Conservation (phyloP, 2,329 filamentous ascomycete species). For the Neofusicoccum laricinum region DNA sequence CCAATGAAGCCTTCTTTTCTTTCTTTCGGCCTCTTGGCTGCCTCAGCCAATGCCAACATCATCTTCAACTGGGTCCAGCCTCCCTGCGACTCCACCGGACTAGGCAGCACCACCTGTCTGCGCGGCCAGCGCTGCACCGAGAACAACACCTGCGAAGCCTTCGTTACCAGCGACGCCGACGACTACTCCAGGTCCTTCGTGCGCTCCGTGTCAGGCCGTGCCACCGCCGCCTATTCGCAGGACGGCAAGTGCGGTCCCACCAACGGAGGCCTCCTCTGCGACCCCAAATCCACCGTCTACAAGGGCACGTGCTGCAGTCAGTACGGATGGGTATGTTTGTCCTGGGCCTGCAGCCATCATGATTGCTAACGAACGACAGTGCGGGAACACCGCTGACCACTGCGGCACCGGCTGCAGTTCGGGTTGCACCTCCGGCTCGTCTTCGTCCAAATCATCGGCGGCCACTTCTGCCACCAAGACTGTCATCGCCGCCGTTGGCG, state of each 20-base stretch:
- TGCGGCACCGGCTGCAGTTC: conserved; percentile 37
- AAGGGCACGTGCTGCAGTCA: conserved; percentile 45
- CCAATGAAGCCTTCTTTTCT: conserved; percentile 15
- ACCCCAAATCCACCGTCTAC: conserved; percentile 46
- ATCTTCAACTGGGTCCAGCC: conserved; percentile 48
- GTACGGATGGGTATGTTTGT: conserved; percentile 32
- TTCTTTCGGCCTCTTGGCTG: conserved; percentile 24
- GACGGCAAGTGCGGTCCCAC: conserved; percentile 41
- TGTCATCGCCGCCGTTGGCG: not conserved
- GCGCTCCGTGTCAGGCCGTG: conserved; percentile 23
- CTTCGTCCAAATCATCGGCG: conserved; percentile 7
- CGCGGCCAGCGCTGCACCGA: conserved; percentile 37
- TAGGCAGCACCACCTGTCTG: conserved; percentile 31
- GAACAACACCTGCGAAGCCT: conserved; percentile 26
- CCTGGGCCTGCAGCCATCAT: not conserved
- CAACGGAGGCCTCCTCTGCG: conserved; percentile 39
- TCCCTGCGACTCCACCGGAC: conserved; percentile 34
- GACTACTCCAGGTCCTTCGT: conserved; percentile 27
- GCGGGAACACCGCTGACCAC: conserved; percentile 42
- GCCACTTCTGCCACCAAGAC: conserved; percentile 15
- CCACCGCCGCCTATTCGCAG: conserved; percentile 30
- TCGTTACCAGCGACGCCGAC: conserved; percentile 19
- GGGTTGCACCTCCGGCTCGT: conserved; percentile 25
- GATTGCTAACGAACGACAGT: conserved; percentile 31
- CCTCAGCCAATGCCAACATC: conserved; percentile 46